Base-by-base conservation (phyloP, 1,284 basidiomycete genomes). In the Apiotrichum gracile region DNA sequence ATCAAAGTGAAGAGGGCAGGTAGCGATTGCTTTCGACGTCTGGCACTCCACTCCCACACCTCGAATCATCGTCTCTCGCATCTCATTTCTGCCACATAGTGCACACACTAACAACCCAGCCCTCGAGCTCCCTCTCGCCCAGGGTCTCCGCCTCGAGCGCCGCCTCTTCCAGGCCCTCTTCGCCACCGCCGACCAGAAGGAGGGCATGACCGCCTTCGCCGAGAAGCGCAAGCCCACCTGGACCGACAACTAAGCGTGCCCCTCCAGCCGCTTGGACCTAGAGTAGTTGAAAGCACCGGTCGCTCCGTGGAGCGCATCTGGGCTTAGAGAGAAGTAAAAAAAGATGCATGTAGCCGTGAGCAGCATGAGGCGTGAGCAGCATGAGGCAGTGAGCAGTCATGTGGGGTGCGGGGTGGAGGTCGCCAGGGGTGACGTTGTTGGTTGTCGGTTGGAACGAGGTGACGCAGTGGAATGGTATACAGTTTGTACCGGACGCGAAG, bases 201-300 rank as follows among this genome's bases (percentile, higher is more conserved):
- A 97, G 78, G 90, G 93, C 25, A 97, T 97, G 94, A 72, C 80
- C 35, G 94, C 93, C n/a, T 97, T 98, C 69, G 85, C 85, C n/a
- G 91, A 97, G 76, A 55, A 97, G 82, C 83, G 94, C 70, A 89
- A 89, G 77, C 78, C 91, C n/a, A 81, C 82, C 42, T 97, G 89
- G 76, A 61, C 62, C 7, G 64, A 74, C 63, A 57, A 68, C 56
- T 74, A 59, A 44, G 52, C 19, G 44, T 26, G n/a, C 21, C 40
- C 12, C 16, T 17, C 6, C n/a, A 10, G n/a, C 41, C 14, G 6
- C 12, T 24, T 16, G 8, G 39, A 13, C 14, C 5, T 7, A 9
- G n/a, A 40, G 39, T 40, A 21, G 37, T 38, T 21, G 37, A 17
- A 22, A 22, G 39, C 16, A 14, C 13, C 14, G 12, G 19, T 14